Evolutionary conservation across 2,329 filamentous ascomycete genomes (phyloP).

Genomic region (Cladosporium colombiae): DNA sequence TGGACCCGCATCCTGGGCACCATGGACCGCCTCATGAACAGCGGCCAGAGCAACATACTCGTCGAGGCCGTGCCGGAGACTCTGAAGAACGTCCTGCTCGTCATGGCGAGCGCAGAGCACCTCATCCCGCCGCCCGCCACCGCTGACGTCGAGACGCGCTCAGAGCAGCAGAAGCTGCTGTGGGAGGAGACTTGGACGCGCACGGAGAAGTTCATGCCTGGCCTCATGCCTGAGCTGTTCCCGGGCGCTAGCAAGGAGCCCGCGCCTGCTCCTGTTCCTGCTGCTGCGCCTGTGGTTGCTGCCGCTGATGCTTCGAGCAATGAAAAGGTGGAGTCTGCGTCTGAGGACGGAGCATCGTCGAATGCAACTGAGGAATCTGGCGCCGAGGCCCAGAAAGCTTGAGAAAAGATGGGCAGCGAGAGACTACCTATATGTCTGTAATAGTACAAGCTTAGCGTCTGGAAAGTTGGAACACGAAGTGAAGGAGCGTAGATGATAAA

Average conservation of each 20-base stretch:
- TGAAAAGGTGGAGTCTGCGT: conserved; percentile 18
- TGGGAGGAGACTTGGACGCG: conserved; percentile 64
- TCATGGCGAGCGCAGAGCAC: conserved; percentile 89
- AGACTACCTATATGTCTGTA: not conserved
- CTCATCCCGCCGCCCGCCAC: conserved; percentile 63
- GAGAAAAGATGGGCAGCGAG: not conserved
- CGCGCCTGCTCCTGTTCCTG: conserved; percentile 10
- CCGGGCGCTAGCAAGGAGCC: conserved; percentile 45
- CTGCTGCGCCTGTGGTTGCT: not conserved
- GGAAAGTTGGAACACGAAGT: not conserved
- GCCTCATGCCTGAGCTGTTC: conserved; percentile 61
- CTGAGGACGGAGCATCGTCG: conserved; percentile 9
- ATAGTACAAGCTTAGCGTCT: conserved; percentile 5
- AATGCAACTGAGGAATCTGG: conserved; percentile 7
- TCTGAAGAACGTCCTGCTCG: conserved; percentile 91
- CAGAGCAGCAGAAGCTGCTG: conserved; percentile 52
- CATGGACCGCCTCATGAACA: conserved; percentile 95
- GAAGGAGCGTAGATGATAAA: not conserved
- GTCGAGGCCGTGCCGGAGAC: conserved; percentile 95
- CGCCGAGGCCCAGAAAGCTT: conserved; percentile 5
- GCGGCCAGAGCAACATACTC: conserved; percentile 75
- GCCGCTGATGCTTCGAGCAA: not conserved
- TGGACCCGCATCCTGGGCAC: conserved; percentile 93
- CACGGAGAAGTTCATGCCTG: conserved; percentile 61
- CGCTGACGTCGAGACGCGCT: conserved; percentile 36